Evolutionary conservation across 2,329 filamentous ascomycete genomes (phyloP).

Genomic region (Fusarium robinianum): DNA sequence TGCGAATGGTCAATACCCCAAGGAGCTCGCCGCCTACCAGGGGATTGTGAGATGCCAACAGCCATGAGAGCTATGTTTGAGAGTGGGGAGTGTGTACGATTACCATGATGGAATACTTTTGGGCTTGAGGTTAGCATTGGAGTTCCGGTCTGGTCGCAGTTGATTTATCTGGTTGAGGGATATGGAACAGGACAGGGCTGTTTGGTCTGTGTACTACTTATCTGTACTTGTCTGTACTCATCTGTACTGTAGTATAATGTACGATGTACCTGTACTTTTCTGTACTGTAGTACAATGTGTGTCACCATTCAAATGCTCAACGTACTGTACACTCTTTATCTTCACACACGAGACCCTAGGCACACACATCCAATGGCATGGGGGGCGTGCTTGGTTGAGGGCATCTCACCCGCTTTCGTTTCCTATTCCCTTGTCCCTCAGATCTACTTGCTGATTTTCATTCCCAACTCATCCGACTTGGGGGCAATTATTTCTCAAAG

Average conservation of each 20-base stretch:
- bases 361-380: too few relatives aligned
- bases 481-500: conserved; percentile 55
- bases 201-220: too few relatives aligned
- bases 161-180: not conserved
- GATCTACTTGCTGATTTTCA: not conserved
- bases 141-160: not conserved
- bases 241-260: too few relatives aligned
- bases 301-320: conserved; percentile 20
- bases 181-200: not conserved
- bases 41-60: conserved; percentile 38
- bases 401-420: not conserved
- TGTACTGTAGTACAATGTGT: too few relatives aligned
- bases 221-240: too few relatives aligned
- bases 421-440: not conserved
- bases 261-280: too few relatives aligned
- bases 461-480: too few relatives aligned
- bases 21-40: conserved; percentile 40
- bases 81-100: too few relatives aligned
- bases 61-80: too few relatives aligned
- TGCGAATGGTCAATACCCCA: conserved; percentile 24
- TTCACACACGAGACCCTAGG: conserved; percentile 21
- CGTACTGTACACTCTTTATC: conserved; percentile 29
- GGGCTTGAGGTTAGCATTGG: too few relatives aligned
- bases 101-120: too few relatives aligned
- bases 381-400: too few relatives aligned